Evolutionary conservation across 2,329 filamentous ascomycete species (phyloP), one percentile per base, ranked within the genome.

Genomic region (Mycosphaerelloides madeirae): DNA sequence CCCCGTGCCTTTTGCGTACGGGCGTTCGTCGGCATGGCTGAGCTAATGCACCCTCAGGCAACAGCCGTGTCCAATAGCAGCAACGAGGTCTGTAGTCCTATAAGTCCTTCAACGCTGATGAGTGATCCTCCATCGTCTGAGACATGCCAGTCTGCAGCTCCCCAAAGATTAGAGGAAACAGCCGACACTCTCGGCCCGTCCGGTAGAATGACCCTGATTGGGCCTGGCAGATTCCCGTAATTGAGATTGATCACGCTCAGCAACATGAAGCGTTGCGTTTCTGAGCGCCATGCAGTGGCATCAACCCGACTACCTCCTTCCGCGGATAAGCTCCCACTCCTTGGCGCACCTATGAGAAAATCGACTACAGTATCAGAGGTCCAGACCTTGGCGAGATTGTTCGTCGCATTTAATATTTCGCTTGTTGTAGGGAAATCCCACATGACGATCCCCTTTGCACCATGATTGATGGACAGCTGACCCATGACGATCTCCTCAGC

Each of bases 401-500:
- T 46, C 15, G 66, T 73, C 2, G 65, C 57, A 4, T 51, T 48
- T 14, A 57, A 53, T 3, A 75, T 51, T 28, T 65, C 68, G 2
- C 48, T 28, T 6, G 54, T 65, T 1, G 71, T 73, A 0, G 73
- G 73, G 48, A 68, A 77, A 16, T 66, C 57, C 74, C 74, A 77
- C 56, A 65, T 68, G 2, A 72, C 68, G 15, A 75, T 62, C 0
- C 71, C 74, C 50, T 71, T 76, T 1, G 70, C 72, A 33, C 69
- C 67, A 49, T 76, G 72, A 49, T 75, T 75, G 15, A 76, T 48
- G 33, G 63, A 63, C 12, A 76, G 49, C 50, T 73, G 60, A 18
- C 62, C 68, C 72, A 76, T 74, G 1, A 66, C 69, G 3, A 66
- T 60, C 44, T 71, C 68, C 53, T 77, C 74, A 0, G 50, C 61